phyloP scores from a whole-genome alignment of 2,329 filamentous ascomycete species.

The Colletotrichum endophyticum region DNA sequence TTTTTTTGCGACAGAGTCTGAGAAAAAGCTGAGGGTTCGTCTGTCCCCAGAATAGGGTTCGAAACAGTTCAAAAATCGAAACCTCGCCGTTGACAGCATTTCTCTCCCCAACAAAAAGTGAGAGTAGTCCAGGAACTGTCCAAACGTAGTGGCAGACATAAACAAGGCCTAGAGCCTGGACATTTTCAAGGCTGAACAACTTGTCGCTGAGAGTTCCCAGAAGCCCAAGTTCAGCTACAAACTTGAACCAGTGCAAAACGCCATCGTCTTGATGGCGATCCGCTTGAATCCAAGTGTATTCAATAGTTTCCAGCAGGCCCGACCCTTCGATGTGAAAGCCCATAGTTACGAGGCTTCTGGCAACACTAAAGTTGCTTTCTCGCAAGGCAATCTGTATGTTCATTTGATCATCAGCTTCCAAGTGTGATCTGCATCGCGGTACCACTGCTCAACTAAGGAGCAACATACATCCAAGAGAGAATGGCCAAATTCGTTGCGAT shows the following conservation, averaged over 20 bases:
- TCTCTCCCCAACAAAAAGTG: not conserved
- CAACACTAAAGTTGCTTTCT: accelerated
- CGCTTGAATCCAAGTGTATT: no score
- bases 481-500: not conserved
- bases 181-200: no score
- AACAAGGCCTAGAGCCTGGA: no score
- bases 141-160: not conserved
- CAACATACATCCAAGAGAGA: not conserved
- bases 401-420: not conserved
- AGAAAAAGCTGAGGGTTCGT: not conserved
- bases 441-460: no score
- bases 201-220: not conserved
- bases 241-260: not conserved
- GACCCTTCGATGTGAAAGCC: not conserved
- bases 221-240: not conserved
- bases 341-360: accelerated
- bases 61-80: not conserved
- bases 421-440: accelerated
- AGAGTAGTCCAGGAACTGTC: accelerated
- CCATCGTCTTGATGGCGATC: no score
- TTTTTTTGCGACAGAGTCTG: not conserved
- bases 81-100: accelerated
- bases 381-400: not conserved
- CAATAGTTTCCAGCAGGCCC: not conserved
- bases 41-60: accelerated